Evolutionary conservation across 805 yeast genomes (phyloP).

Genomic region (Saturnispora sekii): DNA sequence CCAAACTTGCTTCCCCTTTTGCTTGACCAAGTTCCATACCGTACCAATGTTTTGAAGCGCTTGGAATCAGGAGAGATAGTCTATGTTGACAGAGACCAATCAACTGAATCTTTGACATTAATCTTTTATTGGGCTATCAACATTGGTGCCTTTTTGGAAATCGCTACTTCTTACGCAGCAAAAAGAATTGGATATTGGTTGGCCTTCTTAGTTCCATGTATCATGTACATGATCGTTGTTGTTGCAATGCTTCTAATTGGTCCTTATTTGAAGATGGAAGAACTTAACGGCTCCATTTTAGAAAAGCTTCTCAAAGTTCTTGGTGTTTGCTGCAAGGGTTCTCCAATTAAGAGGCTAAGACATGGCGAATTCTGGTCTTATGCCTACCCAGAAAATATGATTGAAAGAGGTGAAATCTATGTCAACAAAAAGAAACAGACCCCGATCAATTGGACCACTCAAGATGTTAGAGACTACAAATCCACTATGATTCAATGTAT

Average conservation of each 20-base stretch:
- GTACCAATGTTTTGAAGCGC: slow-evolving; percentile 48
- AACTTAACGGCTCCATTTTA: slow-evolving; percentile 40
- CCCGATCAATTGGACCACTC: slow-evolving; percentile 32
- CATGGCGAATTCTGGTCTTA: slow-evolving; percentile 39
- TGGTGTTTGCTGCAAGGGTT: slow-evolving; percentile 34
- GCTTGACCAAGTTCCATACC: slow-evolving; percentile 55
- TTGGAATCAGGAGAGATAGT: slow-evolving; percentile 58
- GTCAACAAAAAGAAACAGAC: slow-evolving; percentile 22
- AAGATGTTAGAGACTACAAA: slow-evolving; percentile 38
- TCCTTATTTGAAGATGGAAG: slow-evolving; percentile 26
- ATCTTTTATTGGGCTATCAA: slow-evolving; percentile 48
- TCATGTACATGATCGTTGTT: slow-evolving; percentile 45
- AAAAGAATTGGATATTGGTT: slow-evolving; percentile 46
- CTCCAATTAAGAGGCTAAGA: slow-evolving; percentile 33
- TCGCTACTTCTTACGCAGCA: slow-evolving; percentile 43
- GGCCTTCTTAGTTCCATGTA: slow-evolving; percentile 45
- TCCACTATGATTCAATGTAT: slow-evolving; percentile 36
- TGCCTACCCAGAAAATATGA: slow-evolving; percentile 37
- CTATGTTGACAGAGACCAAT: slow-evolving; percentile 39
- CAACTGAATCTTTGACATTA: slow-evolving; percentile 32
- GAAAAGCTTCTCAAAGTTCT: slow-evolving; percentile 34
- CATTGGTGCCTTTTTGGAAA: slow-evolving; percentile 43
- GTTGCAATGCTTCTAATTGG: slow-evolving; percentile 32
- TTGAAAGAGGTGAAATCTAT: slow-evolving; percentile 31
- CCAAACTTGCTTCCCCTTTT: slow-evolving; percentile 42